Evolutionary conservation across 2,329 filamentous ascomycete species (phyloP), one percentile per base, ranked within the genome.

Genomic region (Alternaria triticimaculans): DNA sequence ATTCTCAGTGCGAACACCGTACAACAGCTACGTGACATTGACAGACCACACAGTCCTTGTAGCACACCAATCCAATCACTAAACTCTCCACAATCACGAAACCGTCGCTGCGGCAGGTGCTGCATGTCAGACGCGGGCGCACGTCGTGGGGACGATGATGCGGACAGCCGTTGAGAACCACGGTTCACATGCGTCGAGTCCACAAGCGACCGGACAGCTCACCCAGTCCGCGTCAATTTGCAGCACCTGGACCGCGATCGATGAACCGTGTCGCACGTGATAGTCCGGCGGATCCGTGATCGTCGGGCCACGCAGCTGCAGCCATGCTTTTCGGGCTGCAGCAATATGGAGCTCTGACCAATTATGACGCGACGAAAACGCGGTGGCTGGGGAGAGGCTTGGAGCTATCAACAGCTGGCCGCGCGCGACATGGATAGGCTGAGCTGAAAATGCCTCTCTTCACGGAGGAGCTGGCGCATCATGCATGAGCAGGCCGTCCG

Each of bases 391-490:
- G 65, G 30, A 68, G 64, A 59, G 65, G 64, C 55, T 62, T 60
- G 64, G 60, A 67, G 62, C 60, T 63, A 54, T 55, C 60, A 59
- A 58, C 56, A 55, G 60, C 59, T 65, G 68, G 67, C 67, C 44
- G 62, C 53, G 56, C 48, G 59, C 65, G 50, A 63, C 70, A 69
- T 68, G 66, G 68, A 71, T 65, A 56, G 41, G 41, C 60, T 73
- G 68, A 78, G 76, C 76, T 78, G 76, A 75, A 72, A 73, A 72
- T 69, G 72, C 50, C 60, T 59, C 60, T 68, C 51, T 50, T 25
- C 44, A 58, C 45, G 57, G 50, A 65, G 58, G 69, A 71, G 73
- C 73, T 72, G 74, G 69, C 65, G 69, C 55, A 58, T 60, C 58
- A 55, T 71, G 71, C 72, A 77, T 73, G 67, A 58, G 57, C 65